Percentiles rank a stretch among this genome's conserved stretches.
These are phyloP conservation scores for Viridothelium virens DNA, from an alignment of 495 filamentous ascomycete genomes.

Conservation along the genomic window DNA sequence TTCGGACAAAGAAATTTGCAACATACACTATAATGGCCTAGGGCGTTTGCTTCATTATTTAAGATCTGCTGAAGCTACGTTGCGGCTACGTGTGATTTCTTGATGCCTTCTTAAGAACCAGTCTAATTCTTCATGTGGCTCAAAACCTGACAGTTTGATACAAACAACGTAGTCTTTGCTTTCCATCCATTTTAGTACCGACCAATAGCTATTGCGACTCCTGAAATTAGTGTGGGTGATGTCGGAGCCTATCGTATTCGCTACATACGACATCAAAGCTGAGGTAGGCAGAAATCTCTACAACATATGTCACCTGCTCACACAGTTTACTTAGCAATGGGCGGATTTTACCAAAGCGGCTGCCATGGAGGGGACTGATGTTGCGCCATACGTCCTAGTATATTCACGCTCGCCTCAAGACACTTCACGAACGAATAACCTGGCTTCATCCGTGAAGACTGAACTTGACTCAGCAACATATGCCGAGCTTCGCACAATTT, in stretches of 20 bases:
- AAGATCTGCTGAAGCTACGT: background rate
- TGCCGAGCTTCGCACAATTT: background rate
- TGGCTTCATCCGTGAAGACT: background rate
- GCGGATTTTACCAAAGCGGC: background rate
- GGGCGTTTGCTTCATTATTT: background rate
- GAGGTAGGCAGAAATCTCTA: background rate
- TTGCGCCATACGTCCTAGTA: background rate
- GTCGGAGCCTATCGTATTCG: slow-evolving; percentile 7
- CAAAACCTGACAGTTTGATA: background rate
- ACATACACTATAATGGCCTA: background rate
- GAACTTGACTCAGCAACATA: slow-evolving; percentile 1
- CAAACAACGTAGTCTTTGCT: slow-evolving; percentile 4
- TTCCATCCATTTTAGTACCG: background rate
- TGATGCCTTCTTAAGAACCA: background rate
- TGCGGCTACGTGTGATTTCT: background rate
- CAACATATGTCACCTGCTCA: background rate
- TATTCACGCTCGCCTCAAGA: background rate
- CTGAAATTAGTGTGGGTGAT: background rate
- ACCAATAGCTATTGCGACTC: background rate
- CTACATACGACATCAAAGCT: background rate
- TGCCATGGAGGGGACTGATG: slow-evolving; percentile 5
- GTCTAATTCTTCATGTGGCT: background rate
- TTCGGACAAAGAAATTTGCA: background rate
- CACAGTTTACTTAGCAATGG: slow-evolving; percentile 1
- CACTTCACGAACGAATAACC: background rate